Evolutionary conservation across 2,329 filamentous ascomycete species (phyloP).

Genomic region (Dactylellina haptotyla): DNA sequence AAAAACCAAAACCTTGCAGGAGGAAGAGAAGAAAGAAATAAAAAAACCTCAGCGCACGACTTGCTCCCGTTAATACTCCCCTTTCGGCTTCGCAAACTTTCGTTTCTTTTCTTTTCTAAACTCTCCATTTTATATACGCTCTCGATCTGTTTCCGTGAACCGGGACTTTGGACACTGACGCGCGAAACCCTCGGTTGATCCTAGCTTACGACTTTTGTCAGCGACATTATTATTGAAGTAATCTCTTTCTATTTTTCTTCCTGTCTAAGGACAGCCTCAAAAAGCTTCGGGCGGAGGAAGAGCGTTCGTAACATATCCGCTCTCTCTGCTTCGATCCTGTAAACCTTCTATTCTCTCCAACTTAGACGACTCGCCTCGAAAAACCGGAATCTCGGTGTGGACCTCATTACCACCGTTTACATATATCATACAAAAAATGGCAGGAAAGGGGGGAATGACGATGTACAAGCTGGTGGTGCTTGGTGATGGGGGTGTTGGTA

Average conservation of each 20-base stretch:
- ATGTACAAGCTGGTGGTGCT: constrained; percentile 95
- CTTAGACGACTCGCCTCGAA: neutral
- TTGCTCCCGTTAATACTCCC: constrained; percentile 1
- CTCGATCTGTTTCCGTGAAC: constrained; percentile 17
- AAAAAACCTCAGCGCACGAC: constrained; percentile 15
- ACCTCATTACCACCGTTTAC: neutral
- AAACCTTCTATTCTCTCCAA: neutral
- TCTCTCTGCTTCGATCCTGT: constrained; percentile 18
- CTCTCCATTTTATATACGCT: constrained; percentile 15
- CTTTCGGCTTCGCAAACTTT: neutral
- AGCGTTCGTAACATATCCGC: constrained; percentile 15
- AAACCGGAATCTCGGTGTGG: neutral
- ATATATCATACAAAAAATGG: constrained; percentile 40
- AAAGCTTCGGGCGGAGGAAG: constrained; percentile 26
- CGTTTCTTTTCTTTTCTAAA: neutral
- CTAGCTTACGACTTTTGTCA: constrained; percentile 1
- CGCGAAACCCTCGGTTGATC: constrained; percentile 8
- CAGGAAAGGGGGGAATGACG: constrained; percentile 75
- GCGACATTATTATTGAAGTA: neutral
- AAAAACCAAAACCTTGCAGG: too few species aligned
- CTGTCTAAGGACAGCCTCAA: constrained; percentile 4
- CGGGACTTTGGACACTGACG: constrained; percentile 11
- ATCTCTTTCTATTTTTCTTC: neutral
- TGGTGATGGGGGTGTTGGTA: constrained; percentile 91
- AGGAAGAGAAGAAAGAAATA: too few species aligned